Evolutionary conservation across 225 moss, liverwort and hornwort species (phyloP), one percentile per base, ranked within the genome.

Genomic region (Bryum argenteum): DNA sequence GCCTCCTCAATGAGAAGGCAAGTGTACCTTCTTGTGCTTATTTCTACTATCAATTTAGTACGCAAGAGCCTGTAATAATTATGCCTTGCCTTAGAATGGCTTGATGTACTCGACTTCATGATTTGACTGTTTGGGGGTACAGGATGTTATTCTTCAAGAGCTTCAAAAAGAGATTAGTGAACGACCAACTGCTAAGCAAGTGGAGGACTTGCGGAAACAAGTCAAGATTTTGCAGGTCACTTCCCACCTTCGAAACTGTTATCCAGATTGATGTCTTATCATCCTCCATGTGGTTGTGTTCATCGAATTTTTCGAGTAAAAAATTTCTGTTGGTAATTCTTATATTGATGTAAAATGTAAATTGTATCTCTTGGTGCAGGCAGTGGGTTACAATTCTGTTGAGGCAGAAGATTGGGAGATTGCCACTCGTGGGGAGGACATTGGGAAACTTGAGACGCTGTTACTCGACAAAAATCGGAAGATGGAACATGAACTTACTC

Each of bases 381-480:
- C 93, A 63, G 93, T 93, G 20, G 93, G 91, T 54, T 97, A 97
- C 65, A 93, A 97, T 65, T 93, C 96, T 39, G 84, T 97, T 26
- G 96, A 97, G 65, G 93, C 90, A 33, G 96, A 97, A 73, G 93
- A 97, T 67, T 97, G 96, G 93, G 93, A 97, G 82, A 89, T 91
- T 40, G 96, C 93, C 28, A 88, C 89, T 59, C 91, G 89, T 6
- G 96, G 96, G 77, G 96, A 97, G 81, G 96, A 97, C 66, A 97
- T 97, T 79, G 96, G 96, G 57, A 97, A 97, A 84, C 89, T 97
- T 37, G 96, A 97, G 79, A 89, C 93, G 3, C 71, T 97, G 80
- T 63, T 97, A 44, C 82, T 97, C n/a, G 93, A 93, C 69, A 97
- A 97, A 73, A 97, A 97, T 66, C 88, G 93, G 52, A 93, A 89